Percentiles rank a stretch among this genome's conserved stretches.
Conservation (phyloP, 495 filamentous ascomycete species). For the Stereocaulon alpinum region DNA sequence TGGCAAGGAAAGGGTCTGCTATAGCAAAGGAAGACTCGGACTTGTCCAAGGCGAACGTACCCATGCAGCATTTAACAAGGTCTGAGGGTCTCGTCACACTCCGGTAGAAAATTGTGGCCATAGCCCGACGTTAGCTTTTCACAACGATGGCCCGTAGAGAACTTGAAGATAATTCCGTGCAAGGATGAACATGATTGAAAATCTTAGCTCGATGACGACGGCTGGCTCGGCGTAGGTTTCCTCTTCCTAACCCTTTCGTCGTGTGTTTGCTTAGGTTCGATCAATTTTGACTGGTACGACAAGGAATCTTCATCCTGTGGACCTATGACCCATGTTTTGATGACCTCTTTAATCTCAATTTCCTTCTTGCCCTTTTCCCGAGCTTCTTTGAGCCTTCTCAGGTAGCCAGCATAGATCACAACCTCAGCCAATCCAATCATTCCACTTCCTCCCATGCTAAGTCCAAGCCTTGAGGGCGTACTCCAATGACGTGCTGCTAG, state of each 20-base stretch:
- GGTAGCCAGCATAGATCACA: constrained; percentile 76
- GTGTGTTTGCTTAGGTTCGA: background rate
- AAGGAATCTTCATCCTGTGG: constrained; percentile 24
- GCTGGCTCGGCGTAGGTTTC: background rate
- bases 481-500: constrained; percentile 59
- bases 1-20: no score
- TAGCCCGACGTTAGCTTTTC: no score
- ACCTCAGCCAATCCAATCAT: constrained; percentile 80
- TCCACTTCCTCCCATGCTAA: constrained; percentile 57
- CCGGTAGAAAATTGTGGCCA: no score
- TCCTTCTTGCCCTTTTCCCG: constrained; percentile 52
- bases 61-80: no score
- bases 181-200: no score
- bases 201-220: background rate
- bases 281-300: background rate
- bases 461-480: constrained; percentile 54
- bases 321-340: constrained; percentile 61
- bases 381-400: constrained; percentile 65
- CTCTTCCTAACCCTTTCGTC: constrained; percentile 1
- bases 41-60: no score
- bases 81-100: no score
- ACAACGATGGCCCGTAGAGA: no score
- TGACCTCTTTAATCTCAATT: constrained; percentile 60
- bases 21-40: no score
- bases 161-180: no score